Percentiles rank a stretch among this genome's conserved stretches.
These are phyloP conservation scores for Saccharomyces pastorianus DNA, from an alignment of 1,139 yeast species.

Conservation along the genomic window DNA sequence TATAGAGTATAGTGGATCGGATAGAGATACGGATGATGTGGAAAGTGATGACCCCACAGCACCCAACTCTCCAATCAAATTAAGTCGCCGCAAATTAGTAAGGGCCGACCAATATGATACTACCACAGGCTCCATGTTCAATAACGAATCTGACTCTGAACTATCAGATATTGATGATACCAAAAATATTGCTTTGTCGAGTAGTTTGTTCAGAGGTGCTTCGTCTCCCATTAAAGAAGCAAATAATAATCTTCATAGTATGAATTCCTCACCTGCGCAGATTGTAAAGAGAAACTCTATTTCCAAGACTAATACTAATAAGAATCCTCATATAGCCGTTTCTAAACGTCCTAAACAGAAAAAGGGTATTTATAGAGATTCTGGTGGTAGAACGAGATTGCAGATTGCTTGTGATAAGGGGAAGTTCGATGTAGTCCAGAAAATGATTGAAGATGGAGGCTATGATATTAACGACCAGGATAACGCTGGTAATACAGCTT, in stretches of 20 bases:
- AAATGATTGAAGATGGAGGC: slow-evolving; percentile 48
- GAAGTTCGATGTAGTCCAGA: slow-evolving; percentile 51
- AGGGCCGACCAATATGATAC: slow-evolving; percentile 31
- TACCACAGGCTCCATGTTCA: slow-evolving; percentile 6
- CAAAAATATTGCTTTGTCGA: slow-evolving; percentile 16
- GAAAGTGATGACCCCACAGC: slow-evolving; percentile 41
- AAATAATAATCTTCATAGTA: slow-evolving; percentile 11
- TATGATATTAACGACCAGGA: slow-evolving; percentile 80
- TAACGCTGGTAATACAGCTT: slow-evolving; percentile 84
- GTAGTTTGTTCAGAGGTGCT: slow-evolving; percentile 24
- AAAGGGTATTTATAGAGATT: slow-evolving; percentile 59
- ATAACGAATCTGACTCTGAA: slow-evolving; percentile 27
- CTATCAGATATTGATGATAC: slow-evolving; percentile 27
- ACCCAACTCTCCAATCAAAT: slow-evolving; percentile 38
- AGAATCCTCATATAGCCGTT: slow-evolving; percentile 12
- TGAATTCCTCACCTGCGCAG: slow-evolving; percentile 26
- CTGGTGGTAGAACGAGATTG: slow-evolving; percentile 74
- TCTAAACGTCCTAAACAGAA: slow-evolving; percentile 23
- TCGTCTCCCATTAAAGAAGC: slow-evolving; percentile 17
- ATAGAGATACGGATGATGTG: slow-evolving; percentile 31
- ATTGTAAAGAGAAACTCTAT: background rate
- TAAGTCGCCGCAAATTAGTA: slow-evolving; percentile 36
- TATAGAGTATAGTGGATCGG: background rate
- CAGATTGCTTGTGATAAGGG: slow-evolving; percentile 84
- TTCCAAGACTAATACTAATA: background rate